Conservation (phyloP, 2,329 filamentous ascomycete genomes). For the Pseudocercospora vitis region DNA sequence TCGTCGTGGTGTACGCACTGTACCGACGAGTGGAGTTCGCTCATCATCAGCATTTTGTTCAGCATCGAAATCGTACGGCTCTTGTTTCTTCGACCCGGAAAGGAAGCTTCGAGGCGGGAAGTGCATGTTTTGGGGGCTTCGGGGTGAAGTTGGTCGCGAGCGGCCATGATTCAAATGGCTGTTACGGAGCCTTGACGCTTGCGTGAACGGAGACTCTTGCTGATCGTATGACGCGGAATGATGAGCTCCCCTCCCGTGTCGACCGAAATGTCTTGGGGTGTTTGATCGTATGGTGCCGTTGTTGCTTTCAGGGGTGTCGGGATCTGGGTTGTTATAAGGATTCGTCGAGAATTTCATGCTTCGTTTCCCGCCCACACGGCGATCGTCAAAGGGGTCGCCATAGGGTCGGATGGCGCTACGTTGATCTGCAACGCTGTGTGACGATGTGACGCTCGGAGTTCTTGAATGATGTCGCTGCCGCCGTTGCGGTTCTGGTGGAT, state of each 20-base stretch:
- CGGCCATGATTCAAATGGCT: conserved; percentile 45
- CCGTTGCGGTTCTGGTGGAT: conserved; percentile 65
- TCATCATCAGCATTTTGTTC: conserved; percentile 83
- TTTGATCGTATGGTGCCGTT: conserved; percentile 52
- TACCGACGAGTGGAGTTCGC: conserved; percentile 72
- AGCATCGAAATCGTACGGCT: conserved; percentile 71
- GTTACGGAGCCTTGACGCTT: conserved; percentile 64
- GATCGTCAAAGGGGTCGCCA: conserved; percentile 63
- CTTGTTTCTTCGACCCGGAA: conserved; percentile 53
- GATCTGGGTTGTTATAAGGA: conserved; percentile 59
- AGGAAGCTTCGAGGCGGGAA: conserved; percentile 41
- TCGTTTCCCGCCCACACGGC: conserved; percentile 71
- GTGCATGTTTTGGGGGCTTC: conserved; percentile 50
- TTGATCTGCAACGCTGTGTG: conserved; percentile 65
- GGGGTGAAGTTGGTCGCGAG: conserved; percentile 67
- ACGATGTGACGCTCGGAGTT: conserved; percentile 88
- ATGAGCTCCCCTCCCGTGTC: conserved; percentile 71
- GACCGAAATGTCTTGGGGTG: conserved; percentile 77
- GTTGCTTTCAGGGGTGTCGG: conserved; percentile 47
- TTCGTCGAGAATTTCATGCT: conserved; percentile 94
- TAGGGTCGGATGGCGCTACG: conserved; percentile 61
- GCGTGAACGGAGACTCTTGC: conserved; percentile 75
- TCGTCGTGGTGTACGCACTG: conserved; percentile 22
- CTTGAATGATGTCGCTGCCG: conserved; percentile 83
- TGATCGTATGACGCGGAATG: conserved; percentile 71